Evolutionary conservation across 306 rosid genomes (phyloP).

Genomic region (Quercus bicolor): DNA sequence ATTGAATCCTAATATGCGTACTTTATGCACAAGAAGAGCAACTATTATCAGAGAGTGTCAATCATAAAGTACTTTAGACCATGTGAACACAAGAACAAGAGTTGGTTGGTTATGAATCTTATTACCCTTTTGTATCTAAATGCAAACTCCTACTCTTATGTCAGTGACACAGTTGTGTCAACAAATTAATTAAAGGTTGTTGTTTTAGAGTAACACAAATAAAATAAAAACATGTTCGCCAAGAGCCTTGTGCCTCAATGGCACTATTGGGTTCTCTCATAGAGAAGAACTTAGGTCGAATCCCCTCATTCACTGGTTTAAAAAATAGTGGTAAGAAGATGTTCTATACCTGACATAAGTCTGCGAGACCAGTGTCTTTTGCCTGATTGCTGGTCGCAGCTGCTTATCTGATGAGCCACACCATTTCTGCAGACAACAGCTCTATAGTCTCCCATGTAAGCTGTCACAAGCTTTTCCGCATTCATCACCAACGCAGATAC

Average conservation of each 20-base stretch:
- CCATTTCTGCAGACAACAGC: constrained; percentile 81
- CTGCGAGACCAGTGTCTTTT: constrained; percentile 53
- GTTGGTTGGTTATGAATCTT: background rate
- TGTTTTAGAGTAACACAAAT: background rate
- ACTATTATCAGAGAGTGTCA: constrained; percentile 6
- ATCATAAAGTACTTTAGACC: background rate
- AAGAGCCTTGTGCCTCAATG: too few relatives aligned
- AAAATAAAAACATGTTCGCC: background rate
- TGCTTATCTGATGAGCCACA: constrained; percentile 45
- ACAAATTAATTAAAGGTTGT: background rate
- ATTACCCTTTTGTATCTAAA: background rate
- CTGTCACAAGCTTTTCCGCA: constrained; percentile 69
- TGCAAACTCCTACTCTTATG: background rate
- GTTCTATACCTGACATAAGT: constrained; percentile 47
- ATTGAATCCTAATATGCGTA: constrained; percentile 17
- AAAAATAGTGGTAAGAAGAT: background rate
- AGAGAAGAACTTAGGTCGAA: too few relatives aligned
- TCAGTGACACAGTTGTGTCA: background rate
- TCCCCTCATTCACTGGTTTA: too few relatives aligned
- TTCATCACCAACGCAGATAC: constrained; percentile 61
- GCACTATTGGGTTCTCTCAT: too few relatives aligned
- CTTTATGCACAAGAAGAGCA: constrained; percentile 8
- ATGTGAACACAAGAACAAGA: background rate
- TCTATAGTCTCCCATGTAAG: constrained; percentile 66
- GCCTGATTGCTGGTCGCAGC: constrained; percentile 20